Conservation (phyloP, 495 filamentous ascomycete genomes). For the Daldinia vernicosa region DNA sequence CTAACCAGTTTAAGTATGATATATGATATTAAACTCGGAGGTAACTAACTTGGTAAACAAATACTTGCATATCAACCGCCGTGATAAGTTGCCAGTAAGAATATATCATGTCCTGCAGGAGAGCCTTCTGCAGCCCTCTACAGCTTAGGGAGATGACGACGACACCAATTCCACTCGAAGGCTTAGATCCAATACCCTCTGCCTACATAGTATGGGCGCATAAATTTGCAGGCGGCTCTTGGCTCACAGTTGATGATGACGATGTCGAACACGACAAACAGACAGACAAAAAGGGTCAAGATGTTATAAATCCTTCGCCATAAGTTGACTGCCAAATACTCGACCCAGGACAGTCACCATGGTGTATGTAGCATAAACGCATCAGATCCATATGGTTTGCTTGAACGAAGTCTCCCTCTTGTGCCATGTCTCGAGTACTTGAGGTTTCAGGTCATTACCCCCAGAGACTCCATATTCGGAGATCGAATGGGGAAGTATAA, state of each 20-base stretch:
- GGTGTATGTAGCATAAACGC: slow-evolving; percentile 4
- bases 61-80: not conserved
- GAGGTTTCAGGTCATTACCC: not conserved
- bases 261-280: slow-evolving; percentile 37
- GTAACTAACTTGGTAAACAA: no score
- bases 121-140: not conserved
- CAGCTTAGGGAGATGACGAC: slow-evolving; percentile 34
- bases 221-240: slow-evolving; percentile 18
- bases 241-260: slow-evolving; percentile 35
- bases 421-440: slow-evolving; percentile 14
- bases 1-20: no score
- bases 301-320: not conserved
- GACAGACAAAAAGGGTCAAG: slow-evolving; percentile 6
- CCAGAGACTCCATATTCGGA: not conserved
- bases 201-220: not conserved
- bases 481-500: slow-evolving; percentile 25
- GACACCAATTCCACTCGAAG: slow-evolving; percentile 33
- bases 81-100: not conserved
- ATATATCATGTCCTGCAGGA: slow-evolving; percentile 13
- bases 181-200: slow-evolving; percentile 31
- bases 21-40: no score
- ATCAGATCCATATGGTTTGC: slow-evolving; percentile 26
- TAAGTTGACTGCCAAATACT: slow-evolving; percentile 11
- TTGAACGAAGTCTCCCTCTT: not conserved
- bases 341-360: not conserved